These are phyloP conservation scores for Trichothecium roseum DNA, from an alignment of 2,329 filamentous ascomycete genomes.

Conservation along the genomic window DNA sequence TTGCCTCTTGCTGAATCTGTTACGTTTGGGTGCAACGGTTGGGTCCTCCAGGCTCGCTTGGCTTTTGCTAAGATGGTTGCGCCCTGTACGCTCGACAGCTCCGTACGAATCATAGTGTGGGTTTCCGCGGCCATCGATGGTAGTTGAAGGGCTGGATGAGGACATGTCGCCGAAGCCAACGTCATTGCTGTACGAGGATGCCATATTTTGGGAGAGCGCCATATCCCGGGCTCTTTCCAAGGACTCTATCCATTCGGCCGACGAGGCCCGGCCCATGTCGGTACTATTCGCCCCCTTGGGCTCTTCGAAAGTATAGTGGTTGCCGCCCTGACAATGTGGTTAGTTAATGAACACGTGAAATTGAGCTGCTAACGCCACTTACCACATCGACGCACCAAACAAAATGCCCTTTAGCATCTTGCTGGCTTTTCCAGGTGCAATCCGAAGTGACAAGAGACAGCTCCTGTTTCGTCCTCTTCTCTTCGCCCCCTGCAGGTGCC, in stretches of 20 bases:
- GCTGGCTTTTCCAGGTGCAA: slow-evolving; percentile 67
- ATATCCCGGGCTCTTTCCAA: slow-evolving; percentile 80
- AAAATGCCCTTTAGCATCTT: slow-evolving; percentile 77
- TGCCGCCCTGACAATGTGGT: slow-evolving; percentile 56
- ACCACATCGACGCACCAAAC: slow-evolving; percentile 92
- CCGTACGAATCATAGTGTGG: slow-evolving; percentile 37
- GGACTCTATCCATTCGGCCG: slow-evolving; percentile 86
- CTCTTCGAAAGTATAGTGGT: slow-evolving; percentile 90
- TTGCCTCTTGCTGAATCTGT: slow-evolving; percentile 82
- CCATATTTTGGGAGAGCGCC: slow-evolving; percentile 61
- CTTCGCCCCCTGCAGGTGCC: slow-evolving; percentile 83
- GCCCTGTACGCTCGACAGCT: slow-evolving; percentile 39
- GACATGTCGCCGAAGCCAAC: slow-evolving; percentile 58
- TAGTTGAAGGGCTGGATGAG: slow-evolving; percentile 67
- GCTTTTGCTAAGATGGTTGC: slow-evolving; percentile 49
- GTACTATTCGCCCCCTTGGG: slow-evolving; percentile 55
- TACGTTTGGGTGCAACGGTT: slow-evolving; percentile 36
- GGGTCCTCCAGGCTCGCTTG: slow-evolving; percentile 43
- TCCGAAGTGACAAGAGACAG: slow-evolving; percentile 71
- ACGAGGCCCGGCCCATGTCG: slow-evolving; percentile 55
- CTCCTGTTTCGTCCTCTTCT: slow-evolving; percentile 91
- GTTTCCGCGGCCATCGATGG: slow-evolving; percentile 49
- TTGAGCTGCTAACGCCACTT: slow-evolving; percentile 32
- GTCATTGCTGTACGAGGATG: slow-evolving; percentile 56
- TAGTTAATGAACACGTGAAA: neutral